Base-by-base conservation (phyloP, 225 moss, liverwort and hornwort species). In the Straminergon stramineum region DNA sequence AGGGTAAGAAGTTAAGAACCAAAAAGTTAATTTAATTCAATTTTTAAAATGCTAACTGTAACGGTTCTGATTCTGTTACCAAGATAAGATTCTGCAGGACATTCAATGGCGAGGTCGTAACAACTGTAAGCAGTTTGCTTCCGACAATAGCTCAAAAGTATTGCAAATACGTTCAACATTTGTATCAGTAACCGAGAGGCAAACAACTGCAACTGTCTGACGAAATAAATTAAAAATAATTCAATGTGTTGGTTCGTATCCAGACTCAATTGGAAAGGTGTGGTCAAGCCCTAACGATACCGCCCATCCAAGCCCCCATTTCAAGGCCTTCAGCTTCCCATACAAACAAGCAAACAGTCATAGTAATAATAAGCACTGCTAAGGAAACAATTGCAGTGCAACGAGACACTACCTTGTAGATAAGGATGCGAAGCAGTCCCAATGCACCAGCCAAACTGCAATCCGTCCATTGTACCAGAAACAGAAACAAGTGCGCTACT, bases 391-490 rank as follows among this genome's bases (percentile, higher is more conserved):
- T 71, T 71, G 19, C 52, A 61, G 35, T 53, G 34, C 73, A 37
- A 77, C 81, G 88, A 91, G 69, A 88, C 77, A 71, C 70, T 93
- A 99, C 99, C 99, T 99, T 99, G 87, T 97, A 99, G 63, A 99
- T 99, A 79, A 99, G 97, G 90, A 99, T 96, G 84, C 99, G 95
- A 31, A 99, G 94, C 69, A 99, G 93, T 12, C 99, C 99, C 90
- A 99, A 81, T 52, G 99, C 97, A 84, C 99, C 99, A 84, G 99
- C 99, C 88, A 99, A 93, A 93, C 99, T 97, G 94, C 99, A 99
- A 91, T 99, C 99, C 87, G 99, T 97, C 99, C 99, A 99, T 90
- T 96, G 96, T 48, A 99, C 99, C 71, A 99, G 90, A 87, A 99
- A 99, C 35, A 99, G 93, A 82, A 99, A 94, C 90, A 99, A 96